These are phyloP conservation scores for Oemleria cerasiformis DNA, from an alignment of 306 rosid genomes.

Conservation along the genomic window DNA sequence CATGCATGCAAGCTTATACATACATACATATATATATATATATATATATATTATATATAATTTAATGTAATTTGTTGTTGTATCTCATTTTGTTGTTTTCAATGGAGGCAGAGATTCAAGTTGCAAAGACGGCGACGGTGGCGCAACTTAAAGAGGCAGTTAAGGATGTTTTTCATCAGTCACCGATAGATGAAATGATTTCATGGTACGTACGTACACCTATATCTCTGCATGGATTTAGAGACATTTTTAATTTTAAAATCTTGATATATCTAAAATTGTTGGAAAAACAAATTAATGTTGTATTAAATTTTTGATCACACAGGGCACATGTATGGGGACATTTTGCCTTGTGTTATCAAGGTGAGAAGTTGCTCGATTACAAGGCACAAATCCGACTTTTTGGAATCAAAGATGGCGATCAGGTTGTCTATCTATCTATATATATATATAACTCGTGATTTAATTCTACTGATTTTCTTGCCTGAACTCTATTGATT, in stretches of 20 bases:
- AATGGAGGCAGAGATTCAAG: conserved; percentile 31
- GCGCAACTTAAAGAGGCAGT: conserved; percentile 48
- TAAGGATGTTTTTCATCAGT: conserved; percentile 39
- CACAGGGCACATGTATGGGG: conserved; percentile 56
- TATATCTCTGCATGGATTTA: neutral
- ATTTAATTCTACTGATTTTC: neutral
- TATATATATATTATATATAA: too few species aligned
- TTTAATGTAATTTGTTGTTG: neutral
- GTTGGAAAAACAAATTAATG: neutral
- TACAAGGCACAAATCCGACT: conserved; percentile 32
- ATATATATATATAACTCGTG: neutral
- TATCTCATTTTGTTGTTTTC: neutral
- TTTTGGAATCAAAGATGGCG: conserved; percentile 46
- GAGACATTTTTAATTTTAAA: too few species aligned
- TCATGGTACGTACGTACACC: conserved; percentile 34
- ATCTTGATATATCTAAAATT: too few species aligned
- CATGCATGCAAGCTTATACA: neutral
- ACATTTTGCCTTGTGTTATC: conserved; percentile 46
- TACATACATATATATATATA: neutral
- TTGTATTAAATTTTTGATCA: neutral
- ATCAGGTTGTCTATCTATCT: conserved; percentile 31
- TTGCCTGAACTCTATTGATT: neutral
- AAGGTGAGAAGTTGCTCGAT: conserved; percentile 37
- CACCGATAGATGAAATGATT: conserved; percentile 21
- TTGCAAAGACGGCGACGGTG: conserved; percentile 38